Conservation (phyloP, 2,329 filamentous ascomycete species). For the Penicillium verrucosum region DNA sequence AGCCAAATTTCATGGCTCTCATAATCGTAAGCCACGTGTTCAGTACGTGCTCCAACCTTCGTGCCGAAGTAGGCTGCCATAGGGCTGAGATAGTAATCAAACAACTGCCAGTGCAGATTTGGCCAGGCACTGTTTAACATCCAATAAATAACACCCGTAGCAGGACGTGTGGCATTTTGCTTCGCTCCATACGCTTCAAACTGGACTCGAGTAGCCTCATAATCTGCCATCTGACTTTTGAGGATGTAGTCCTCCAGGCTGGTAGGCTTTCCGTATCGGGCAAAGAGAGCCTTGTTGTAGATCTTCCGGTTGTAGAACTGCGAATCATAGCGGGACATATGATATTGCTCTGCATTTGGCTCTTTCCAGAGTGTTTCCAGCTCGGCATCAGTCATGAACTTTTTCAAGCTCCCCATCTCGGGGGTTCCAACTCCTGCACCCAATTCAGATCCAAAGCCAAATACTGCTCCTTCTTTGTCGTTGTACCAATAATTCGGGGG, state of each 20-base stretch:
- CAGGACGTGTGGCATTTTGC: slow-evolving; percentile 52
- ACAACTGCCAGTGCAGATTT: slow-evolving; percentile 62
- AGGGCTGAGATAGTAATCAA: slow-evolving; percentile 61
- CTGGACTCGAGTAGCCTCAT: slow-evolving; percentile 60
- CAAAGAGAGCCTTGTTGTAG: slow-evolving; percentile 56
- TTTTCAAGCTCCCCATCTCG: slow-evolving; percentile 51
- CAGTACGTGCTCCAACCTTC: slow-evolving; percentile 50
- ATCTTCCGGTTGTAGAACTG: slow-evolving; percentile 56
- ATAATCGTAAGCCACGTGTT: slow-evolving; percentile 59
- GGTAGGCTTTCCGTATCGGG: slow-evolving; percentile 51
- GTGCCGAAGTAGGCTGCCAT: slow-evolving; percentile 59
- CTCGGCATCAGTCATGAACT: slow-evolving; percentile 53
- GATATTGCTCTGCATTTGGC: slow-evolving; percentile 54
- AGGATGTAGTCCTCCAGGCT: slow-evolving; percentile 57
- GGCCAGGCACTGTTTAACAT: slow-evolving; percentile 67
- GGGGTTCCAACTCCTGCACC: slow-evolving; percentile 63
- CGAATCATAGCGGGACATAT: slow-evolving; percentile 58
- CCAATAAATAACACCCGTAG: slow-evolving; percentile 64
- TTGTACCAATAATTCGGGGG: slow-evolving; percentile 64
- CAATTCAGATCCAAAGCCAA: slow-evolving; percentile 62
- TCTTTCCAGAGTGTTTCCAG: slow-evolving; percentile 56
- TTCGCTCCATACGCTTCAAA: slow-evolving; percentile 56
- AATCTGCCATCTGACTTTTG: slow-evolving; percentile 62
- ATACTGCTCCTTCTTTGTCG: slow-evolving; percentile 54
- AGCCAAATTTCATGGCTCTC: slow-evolving; percentile 46